phyloP scores from a whole-genome alignment of 805 yeast species.

The Ogataea degrootiae region DNA sequence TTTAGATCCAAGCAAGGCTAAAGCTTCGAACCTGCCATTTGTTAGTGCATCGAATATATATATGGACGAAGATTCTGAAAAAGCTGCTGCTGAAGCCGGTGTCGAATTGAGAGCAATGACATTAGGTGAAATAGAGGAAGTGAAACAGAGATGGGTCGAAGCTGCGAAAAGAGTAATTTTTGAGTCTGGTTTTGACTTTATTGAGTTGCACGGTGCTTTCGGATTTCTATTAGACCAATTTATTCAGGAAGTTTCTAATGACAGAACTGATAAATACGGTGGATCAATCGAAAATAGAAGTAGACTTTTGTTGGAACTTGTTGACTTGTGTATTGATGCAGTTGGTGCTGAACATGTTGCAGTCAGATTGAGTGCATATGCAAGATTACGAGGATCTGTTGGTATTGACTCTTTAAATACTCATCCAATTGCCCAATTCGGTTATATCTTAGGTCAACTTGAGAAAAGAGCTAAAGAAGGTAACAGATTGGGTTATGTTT shows the following conservation, averaged over 20 bases:
- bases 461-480: slow-evolving; percentile 34
- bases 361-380: slow-evolving; percentile 47
- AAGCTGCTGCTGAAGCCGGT: no score
- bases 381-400: slow-evolving; percentile 36
- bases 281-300: no score
- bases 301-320: no score
- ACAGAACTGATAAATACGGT: no score
- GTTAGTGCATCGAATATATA: slow-evolving; percentile 39
- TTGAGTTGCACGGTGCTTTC: slow-evolving; percentile 38
- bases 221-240: slow-evolving; percentile 37
- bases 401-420: no score
- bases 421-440: no score
- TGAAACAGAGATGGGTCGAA: slow-evolving; percentile 35
- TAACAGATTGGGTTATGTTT: slow-evolving; percentile 23
- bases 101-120: slow-evolving; percentile 46
- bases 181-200: slow-evolving; percentile 35
- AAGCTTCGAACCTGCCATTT: slow-evolving; percentile 33
- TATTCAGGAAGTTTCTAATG: slow-evolving; percentile 28
- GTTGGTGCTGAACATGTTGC: no score
- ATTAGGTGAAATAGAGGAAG: slow-evolving; percentile 35
- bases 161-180: slow-evolving; percentile 38
- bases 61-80: slow-evolving; percentile 29
- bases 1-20: slow-evolving; percentile 34
- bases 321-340: no score
- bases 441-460: slow-evolving; percentile 34